A percentile compares a stretch with the other conserved stretches of the same genome.
phyloP scores from a whole-genome alignment of 306 rosid genomes.

The Vigna mungo region DNA sequence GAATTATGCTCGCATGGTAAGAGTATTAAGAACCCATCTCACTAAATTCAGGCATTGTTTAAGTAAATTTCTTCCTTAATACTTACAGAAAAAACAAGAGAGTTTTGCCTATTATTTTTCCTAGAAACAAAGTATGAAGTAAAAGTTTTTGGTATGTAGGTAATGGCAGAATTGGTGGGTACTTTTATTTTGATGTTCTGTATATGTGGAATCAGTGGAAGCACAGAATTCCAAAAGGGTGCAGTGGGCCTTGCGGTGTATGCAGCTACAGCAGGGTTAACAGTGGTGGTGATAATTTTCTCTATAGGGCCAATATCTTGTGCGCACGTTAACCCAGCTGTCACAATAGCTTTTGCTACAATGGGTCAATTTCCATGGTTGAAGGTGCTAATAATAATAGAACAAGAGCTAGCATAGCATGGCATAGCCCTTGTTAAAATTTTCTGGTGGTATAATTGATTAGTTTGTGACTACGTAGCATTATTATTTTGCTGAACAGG shows the following conservation, averaged over 20 bases:
- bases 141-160: slow-evolving; percentile 49
- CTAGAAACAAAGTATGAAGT: slow-evolving; percentile 1
- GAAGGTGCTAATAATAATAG: slow-evolving; percentile 51
- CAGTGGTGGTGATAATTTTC: slow-evolving; percentile 77
- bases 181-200: slow-evolving; percentile 79
- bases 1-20: slow-evolving; percentile 65
- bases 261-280: slow-evolving; percentile 82
- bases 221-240: slow-evolving; percentile 57
- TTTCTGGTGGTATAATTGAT: slow-evolving; percentile 9
- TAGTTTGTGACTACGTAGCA: slow-evolving; percentile 21
- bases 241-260: slow-evolving; percentile 77
- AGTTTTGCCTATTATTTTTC: neutral
- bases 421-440: slow-evolving; percentile 16
- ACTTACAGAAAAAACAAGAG: neutral
- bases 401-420: slow-evolving; percentile 12
- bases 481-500: slow-evolving; percentile 52
- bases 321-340: slow-evolving; percentile 91
- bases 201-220: slow-evolving; percentile 72
- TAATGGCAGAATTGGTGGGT: slow-evolving; percentile 82
- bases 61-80: neutral
- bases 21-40: slow-evolving; percentile 16
- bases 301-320: slow-evolving; percentile 76
- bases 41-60: neutral
- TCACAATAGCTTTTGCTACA: slow-evolving; percentile 82
- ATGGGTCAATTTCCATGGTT: slow-evolving; percentile 84